These are phyloP conservation scores for Solanum aculeatissimum DNA, from an alignment of 305 asterid genomes.

Conservation along the genomic window DNA sequence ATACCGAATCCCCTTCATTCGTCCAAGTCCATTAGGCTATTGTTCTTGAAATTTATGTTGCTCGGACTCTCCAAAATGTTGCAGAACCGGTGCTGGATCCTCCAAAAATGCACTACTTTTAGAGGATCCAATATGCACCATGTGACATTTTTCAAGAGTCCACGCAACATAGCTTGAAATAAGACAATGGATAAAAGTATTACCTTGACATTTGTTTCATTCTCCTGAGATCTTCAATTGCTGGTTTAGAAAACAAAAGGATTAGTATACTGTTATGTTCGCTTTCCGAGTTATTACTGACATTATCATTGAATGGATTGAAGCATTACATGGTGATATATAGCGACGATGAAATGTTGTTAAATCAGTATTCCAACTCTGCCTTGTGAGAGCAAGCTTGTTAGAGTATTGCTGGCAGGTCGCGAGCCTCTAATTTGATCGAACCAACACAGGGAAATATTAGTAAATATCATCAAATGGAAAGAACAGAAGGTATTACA, in stretches of 20 bases:
- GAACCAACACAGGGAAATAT: not conserved
- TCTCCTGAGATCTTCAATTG: conserved; percentile 9
- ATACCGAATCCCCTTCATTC: conserved; percentile 3
- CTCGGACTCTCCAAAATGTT: not conserved
- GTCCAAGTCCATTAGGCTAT: not conserved
- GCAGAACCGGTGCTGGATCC: not conserved
- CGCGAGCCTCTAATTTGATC: conserved; percentile 27
- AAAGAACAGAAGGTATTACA: not conserved
- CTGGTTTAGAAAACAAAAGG: not conserved
- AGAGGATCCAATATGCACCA: not conserved
- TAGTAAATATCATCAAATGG: not conserved
- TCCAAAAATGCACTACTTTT: not conserved
- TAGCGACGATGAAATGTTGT: conserved; percentile 38
- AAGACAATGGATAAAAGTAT: not conserved
- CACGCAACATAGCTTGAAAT: not conserved
- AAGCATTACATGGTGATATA: conserved; percentile 19
- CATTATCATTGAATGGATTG: not conserved
- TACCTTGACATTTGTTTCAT: conserved; percentile 2
- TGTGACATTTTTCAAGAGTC: not conserved
- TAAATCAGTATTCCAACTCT: conserved; percentile 24
- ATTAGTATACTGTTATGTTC: not conserved
- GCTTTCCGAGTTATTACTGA: not conserved
- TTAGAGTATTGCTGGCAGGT: conserved; percentile 37
- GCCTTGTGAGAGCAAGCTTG: conserved; percentile 23
- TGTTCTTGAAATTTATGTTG: not conserved